phyloP scores from a whole-genome alignment of 140 eudicot genomes.

The Bidens hawaiensis region DNA sequence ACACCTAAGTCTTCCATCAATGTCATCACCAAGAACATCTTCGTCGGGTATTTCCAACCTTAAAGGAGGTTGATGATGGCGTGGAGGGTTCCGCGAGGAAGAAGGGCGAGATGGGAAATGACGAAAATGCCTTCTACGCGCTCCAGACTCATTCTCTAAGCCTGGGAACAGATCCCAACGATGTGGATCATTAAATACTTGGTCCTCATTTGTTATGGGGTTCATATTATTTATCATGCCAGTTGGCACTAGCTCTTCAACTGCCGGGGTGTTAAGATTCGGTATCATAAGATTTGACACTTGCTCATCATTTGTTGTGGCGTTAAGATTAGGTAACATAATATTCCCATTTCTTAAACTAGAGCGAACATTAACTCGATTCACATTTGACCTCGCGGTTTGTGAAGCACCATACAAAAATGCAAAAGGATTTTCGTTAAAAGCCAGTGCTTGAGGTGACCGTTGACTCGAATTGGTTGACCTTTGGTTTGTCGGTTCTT shows the following conservation, averaged over 20 bases:
- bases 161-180: slow-evolving; percentile 57
- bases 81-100: slow-evolving; percentile 29
- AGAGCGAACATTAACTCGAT: slow-evolving; percentile 28
- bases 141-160: slow-evolving; percentile 48
- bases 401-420: no score
- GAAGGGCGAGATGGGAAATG: slow-evolving; percentile 31
- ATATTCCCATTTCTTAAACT: slow-evolving; percentile 29
- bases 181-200: slow-evolving; percentile 42
- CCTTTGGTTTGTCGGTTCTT: slow-evolving; percentile 21
- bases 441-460: slow-evolving; percentile 27
- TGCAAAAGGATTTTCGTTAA: no score
- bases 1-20: slow-evolving; percentile 65
- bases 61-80: slow-evolving; percentile 30
- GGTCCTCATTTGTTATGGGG: no score
- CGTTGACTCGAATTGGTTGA: slow-evolving; percentile 25
- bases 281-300: no score
- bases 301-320: slow-evolving; percentile 32
- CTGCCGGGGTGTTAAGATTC: no score
- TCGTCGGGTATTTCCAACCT: slow-evolving; percentile 53
- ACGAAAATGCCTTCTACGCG: slow-evolving; percentile 39
- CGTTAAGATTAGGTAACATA: slow-evolving; percentile 46
- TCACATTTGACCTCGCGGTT: slow-evolving; percentile 28
- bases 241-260: no score
- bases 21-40: slow-evolving; percentile 49
- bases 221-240: no score